A percentile compares a stretch with the other conserved stretches of the same genome.
phyloP scores from a whole-genome alignment of 805 yeast species.

The Candida glaebosa region DNA sequence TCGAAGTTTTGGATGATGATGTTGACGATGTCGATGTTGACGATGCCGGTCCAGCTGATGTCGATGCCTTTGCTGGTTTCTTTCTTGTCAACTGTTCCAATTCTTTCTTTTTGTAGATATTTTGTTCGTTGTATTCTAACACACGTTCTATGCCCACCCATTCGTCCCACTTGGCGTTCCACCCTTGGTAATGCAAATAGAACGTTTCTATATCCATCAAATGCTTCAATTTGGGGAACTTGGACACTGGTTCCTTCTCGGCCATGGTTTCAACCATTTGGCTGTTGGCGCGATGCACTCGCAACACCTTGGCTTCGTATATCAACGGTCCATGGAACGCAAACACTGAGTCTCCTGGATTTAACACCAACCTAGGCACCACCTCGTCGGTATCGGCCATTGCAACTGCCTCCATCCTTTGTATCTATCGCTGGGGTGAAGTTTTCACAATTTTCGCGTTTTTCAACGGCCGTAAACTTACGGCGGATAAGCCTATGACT shows the following conservation, averaged over 20 bases:
- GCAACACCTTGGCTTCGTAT: conserved; percentile 81
- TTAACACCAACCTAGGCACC: conserved; percentile 8
- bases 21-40: conserved; percentile 6
- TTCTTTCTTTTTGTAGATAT: conserved; percentile 61
- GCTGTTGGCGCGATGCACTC: conserved; percentile 56
- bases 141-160: conserved; percentile 80
- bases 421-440: too few relatives aligned
- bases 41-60: background rate
- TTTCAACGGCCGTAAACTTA: background rate
- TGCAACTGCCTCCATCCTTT: too few relatives aligned
- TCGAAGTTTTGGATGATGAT: conserved; percentile 2
- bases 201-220: conserved; percentile 39
- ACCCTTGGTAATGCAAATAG: conserved; percentile 86
- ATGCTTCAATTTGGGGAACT: conserved; percentile 23
- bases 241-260: conserved; percentile 12
- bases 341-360: conserved; percentile 35
- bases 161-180: conserved; percentile 97
- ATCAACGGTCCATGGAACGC: conserved; percentile 91
- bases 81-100: conserved; percentile 35
- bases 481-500: too few relatives aligned
- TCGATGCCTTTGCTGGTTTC: conserved; percentile 4
- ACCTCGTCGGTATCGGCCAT: background rate
- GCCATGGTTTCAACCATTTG: conserved; percentile 34
- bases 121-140: conserved; percentile 65
- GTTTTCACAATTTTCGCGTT: background rate